Evolutionary conservation across 2,329 filamentous ascomycete species (phyloP).

Genomic region (Alternaria arbusti): DNA sequence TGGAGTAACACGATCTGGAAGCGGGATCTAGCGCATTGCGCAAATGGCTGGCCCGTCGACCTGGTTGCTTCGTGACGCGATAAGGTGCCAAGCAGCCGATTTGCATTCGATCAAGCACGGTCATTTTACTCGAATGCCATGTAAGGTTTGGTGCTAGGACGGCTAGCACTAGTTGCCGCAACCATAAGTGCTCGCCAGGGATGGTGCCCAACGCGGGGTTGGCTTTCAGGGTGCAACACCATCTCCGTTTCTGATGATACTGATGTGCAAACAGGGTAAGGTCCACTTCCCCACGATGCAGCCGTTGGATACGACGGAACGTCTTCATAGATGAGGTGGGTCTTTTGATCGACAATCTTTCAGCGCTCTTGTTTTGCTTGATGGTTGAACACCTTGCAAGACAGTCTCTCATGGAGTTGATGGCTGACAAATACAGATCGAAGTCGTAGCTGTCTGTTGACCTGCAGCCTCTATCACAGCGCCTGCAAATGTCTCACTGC

Average conservation of each 20-base stretch:
- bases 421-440: not conserved
- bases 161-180: not conserved
- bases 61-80: not conserved
- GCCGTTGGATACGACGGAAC: not conserved
- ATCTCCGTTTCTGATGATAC: not conserved
- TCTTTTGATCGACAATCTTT: not conserved
- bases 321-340: not conserved
- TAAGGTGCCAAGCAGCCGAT: not conserved
- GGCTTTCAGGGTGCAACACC: not conserved
- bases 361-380: not conserved
- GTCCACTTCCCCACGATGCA: not conserved
- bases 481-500: rapidly evolving
- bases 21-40: not conserved
- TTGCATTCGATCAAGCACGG: not conserved
- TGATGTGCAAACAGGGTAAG: not conserved
- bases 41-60: not conserved
- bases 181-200: not conserved
- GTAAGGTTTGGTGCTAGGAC: not conserved
- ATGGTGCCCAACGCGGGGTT: not conserved
- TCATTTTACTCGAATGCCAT: not conserved
- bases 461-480: not conserved
- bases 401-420: no score
- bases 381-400: not conserved
- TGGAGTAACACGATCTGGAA: not conserved
- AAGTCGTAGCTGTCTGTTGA: not conserved